A percentile compares a stretch with the other conserved stretches of the same genome.
phyloP scores from a whole-genome alignment of 1,284 basidiomycete species.

The Gomphus bonarii region DNA sequence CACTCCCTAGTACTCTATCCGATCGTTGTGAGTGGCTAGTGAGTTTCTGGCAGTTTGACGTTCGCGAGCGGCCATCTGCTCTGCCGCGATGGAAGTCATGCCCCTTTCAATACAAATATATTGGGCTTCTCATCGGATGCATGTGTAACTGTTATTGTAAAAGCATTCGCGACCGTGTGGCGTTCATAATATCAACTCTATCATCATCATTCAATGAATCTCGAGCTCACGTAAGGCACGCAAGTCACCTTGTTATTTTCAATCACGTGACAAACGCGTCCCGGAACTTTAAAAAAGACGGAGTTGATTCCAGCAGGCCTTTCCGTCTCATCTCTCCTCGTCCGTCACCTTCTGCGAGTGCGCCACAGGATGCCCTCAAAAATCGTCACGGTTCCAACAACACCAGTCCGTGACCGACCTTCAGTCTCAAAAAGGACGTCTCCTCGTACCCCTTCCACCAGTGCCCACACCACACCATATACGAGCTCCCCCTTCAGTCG shows the following conservation, averaged over 20 bases:
- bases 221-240: too few relatives aligned
- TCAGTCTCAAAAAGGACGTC: not conserved
- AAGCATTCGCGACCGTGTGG: not conserved
- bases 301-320: not conserved
- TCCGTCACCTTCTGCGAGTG: not conserved
- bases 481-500: not conserved
- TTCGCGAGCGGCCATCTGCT: not conserved
- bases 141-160: not conserved
- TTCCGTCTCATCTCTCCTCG: not conserved
- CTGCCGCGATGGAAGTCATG: not conserved
- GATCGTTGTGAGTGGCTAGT: not conserved
- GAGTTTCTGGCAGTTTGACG: not conserved
- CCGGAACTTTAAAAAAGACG: not conserved
- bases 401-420: not conserved
- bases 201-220: too few relatives aligned
- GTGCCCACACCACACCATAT: not conserved
- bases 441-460: not conserved
- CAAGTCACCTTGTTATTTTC: not conserved
- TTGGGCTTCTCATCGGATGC: not conserved
- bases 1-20: too few relatives aligned
- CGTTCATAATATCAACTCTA: too few relatives aligned
- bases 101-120: not conserved
- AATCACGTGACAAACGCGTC: conserved; percentile 3
- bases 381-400: not conserved
- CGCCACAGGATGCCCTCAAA: not conserved